These are phyloP conservation scores for Huiozyma naganishii DNA, from an alignment of 805 yeast species.

Conservation along the genomic window DNA sequence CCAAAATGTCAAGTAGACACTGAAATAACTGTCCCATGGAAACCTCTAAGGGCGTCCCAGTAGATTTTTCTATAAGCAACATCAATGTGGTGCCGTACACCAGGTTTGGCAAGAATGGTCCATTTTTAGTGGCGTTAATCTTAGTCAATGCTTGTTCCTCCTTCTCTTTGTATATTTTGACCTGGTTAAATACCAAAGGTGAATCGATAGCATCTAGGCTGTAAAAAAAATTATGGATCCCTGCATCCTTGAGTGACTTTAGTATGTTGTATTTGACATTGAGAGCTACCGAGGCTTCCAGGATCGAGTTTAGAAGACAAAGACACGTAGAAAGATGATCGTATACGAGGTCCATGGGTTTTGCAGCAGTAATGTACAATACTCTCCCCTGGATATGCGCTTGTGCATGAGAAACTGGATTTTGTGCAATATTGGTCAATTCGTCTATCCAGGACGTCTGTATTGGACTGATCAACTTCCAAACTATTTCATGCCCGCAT, in stretches of 20 bases:
- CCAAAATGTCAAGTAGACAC: slow-evolving; percentile 40
- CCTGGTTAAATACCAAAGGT: slow-evolving; percentile 54
- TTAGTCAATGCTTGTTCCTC: slow-evolving; percentile 28
- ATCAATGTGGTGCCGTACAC: slow-evolving; percentile 17
- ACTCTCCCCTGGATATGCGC: background rate
- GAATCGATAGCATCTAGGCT: slow-evolving; percentile 42
- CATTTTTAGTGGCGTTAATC: slow-evolving; percentile 23
- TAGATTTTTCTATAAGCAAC: slow-evolving; percentile 12
- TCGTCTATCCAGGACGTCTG: slow-evolving; percentile 3
- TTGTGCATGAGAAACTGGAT: background rate
- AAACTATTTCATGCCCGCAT: slow-evolving; percentile 16
- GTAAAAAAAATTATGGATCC: slow-evolving; percentile 42
- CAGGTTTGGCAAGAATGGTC: slow-evolving; percentile 15
- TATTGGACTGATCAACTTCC: slow-evolving; percentile 3
- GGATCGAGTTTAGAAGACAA: slow-evolving; percentile 57
- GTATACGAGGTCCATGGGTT: slow-evolving; percentile 9
- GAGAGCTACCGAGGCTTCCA: slow-evolving; percentile 31
- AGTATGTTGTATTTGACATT: slow-evolving; percentile 41
- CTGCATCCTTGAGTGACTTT: slow-evolving; percentile 48
- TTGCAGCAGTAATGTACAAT: slow-evolving; percentile 6
- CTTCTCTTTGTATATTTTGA: slow-evolving; percentile 37
- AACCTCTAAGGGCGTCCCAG: slow-evolving; percentile 60
- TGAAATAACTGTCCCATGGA: slow-evolving; percentile 45
- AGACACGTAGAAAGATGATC: slow-evolving; percentile 67
- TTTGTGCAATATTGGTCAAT: slow-evolving; percentile 1